Evolutionary conservation across 495 filamentous ascomycete genomes (phyloP), one percentile per base, ranked within the genome.

Genomic region (Pseudomonodictys pantanalensis): DNA sequence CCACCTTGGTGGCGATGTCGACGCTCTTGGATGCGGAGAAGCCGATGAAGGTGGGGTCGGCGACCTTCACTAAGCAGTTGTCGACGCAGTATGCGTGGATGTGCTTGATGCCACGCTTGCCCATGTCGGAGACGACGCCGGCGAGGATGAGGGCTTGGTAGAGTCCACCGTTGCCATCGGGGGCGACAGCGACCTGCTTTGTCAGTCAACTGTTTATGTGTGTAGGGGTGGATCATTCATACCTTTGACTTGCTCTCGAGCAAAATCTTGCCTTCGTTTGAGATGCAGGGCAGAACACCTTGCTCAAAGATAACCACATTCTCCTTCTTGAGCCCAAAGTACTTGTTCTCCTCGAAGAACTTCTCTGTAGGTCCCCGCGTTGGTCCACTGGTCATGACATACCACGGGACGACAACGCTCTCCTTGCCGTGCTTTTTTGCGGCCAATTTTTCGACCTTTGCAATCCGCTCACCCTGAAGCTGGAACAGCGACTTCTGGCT

Each of bases 381-480:
- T n/a, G 93, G 95, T 9, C 93, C 93, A 66, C 90, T 95, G 59
- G 93, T 99, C 93, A 99, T 99, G 69, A 99, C 87, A 76, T 97
- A 99, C 93, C 93, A 99, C 6, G 93, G 95, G 28, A 99, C 85
- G 7, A 86, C 81, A 28, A 88, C 86, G 63, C 70, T 66, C 23
- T 77, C 72, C 57, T 83, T 85, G 17, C 81, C 81, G 47, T 85
- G 79, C 58, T 82, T 78, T 77, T 88, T 85, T 52, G 81, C 76
- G n/a, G 91, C 91, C 53, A 97, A 75, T 52, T 83, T 69, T 74
- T 97, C 89, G n/a, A 96, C 74, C 77, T 89, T 92, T 56, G 77
- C 75, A 66, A 99, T 99, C 41, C 95, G 77, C 83, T 99, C 90
- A 15, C 87, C 93, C 74, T 97, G 95, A 53, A 97, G 87, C 77